Base-by-base conservation (phyloP, 2,329 filamentous ascomycete genomes). In the Fusarium drepaniforme region DNA sequence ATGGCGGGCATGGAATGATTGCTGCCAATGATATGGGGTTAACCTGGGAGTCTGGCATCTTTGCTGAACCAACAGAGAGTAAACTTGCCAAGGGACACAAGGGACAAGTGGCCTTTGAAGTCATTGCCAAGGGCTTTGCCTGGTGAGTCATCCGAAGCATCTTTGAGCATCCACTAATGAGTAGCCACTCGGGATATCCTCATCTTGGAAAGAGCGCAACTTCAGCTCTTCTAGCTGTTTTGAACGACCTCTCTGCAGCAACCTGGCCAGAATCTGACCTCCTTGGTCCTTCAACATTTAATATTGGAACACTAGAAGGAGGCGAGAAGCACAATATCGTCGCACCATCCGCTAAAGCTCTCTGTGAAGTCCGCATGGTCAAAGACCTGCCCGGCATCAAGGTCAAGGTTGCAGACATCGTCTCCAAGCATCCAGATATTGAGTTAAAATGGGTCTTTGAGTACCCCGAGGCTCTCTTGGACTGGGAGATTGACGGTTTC, bases 31-130 rank as follows among this genome's bases (percentile, higher is more conserved):
- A 84, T 6, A 80, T 90, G 59, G 81, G 84, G 61, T 71, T 88
- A 75, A 79, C 64, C 21, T 92, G 91, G 86, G 88, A 92, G 58
- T 88, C 91, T 6, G 87, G 93, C 70, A 90, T 92, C 75, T 95
- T 95, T 79, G 93, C 93, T 18, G 93, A 95, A 78, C 93, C 93
- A 1, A 95, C 93, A 0, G 92, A 94, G 74, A 85, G 89, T 51
- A 93, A 92, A 77, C 88, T 95, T 7, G 92, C 91, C 0, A 86
- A 89, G 15, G 93, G 93, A 13, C 93, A 95, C 83, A 95, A 95
- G 81, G 93, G 93, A 8, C 92, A 90, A 73, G 78, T 91, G 1
- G 86, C 87, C 38, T 88, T 93, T 72, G 83, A 85, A 18, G 75
- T 95, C 57, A 84, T 85, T 18, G 90, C 91, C 0, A 88, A 87